These are phyloP conservation scores for Cymodocea nodosa DNA, from an alignment of 116 monocot species.

Conservation along the genomic window DNA sequence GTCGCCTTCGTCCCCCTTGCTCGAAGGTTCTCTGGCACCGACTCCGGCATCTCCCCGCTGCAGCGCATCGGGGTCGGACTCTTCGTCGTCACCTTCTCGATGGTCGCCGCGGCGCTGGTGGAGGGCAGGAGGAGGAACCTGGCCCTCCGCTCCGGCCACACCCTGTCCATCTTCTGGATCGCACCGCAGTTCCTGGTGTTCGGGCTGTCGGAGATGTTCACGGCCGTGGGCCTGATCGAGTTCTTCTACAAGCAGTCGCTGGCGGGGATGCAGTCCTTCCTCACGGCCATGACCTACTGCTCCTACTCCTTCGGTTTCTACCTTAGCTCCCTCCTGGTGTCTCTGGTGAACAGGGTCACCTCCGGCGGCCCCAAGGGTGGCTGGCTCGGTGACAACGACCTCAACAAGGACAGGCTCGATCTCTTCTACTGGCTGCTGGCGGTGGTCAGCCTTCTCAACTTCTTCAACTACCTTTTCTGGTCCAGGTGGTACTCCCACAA, in stretches of 20 bases:
- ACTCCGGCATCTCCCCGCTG: constrained; percentile 27
- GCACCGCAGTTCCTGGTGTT: constrained; percentile 42
- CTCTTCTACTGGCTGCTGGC: constrained; percentile 80
- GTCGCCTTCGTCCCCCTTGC: constrained; percentile 10
- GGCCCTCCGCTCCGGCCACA: neutral
- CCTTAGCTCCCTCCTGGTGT: constrained; percentile 48
- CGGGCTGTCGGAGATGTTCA: constrained; percentile 59
- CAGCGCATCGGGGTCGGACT: constrained; percentile 46
- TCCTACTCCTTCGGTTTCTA: constrained; percentile 49
- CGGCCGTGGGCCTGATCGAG: constrained; percentile 47
- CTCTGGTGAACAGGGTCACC: constrained; percentile 31
- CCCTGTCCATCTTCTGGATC: constrained; percentile 38
- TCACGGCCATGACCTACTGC: constrained; percentile 37
- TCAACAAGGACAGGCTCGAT: constrained; percentile 72
- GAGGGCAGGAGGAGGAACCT: constrained; percentile 27
- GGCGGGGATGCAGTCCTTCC: constrained; percentile 35
- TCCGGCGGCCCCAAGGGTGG: constrained; percentile 13
- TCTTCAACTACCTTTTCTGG: constrained; percentile 85
- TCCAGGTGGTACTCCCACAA: constrained; percentile 23
- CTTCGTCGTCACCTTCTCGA: constrained; percentile 24
- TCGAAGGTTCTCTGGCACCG: constrained; percentile 11
- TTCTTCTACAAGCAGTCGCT: constrained; percentile 63
- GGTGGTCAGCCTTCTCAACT: constrained; percentile 58
- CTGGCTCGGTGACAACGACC: constrained; percentile 66
- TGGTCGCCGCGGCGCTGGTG: constrained; percentile 37